phyloP scores from a whole-genome alignment of 768 basidiomycete genomes.

The Sistotremastrum suecicum region DNA sequence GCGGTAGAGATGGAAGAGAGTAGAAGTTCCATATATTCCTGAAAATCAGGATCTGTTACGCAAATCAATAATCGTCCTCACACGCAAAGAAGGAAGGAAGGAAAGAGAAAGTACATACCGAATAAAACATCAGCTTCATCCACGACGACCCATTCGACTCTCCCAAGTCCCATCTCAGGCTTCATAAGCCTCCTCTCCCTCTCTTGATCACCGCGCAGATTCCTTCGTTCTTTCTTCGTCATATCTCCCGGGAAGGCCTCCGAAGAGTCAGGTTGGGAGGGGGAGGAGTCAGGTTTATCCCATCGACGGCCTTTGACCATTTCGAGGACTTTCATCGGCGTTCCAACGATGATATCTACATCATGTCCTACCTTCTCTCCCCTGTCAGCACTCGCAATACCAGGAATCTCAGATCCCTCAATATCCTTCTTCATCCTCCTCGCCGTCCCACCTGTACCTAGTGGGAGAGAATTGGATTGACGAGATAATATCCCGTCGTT shows the following conservation, averaged over 20 bases:
- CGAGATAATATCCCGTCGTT: conserved; percentile 21
- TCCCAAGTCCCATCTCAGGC: conserved; percentile 46
- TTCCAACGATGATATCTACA: conserved; percentile 51
- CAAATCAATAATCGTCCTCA: not conserved
- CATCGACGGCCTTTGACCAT: conserved; percentile 40
- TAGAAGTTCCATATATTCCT: conserved; percentile 53
- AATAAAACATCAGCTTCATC: conserved; percentile 90
- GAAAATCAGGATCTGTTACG: conserved; percentile 63
- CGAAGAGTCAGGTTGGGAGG: too few species aligned
- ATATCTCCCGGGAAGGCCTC: conserved; percentile 9
- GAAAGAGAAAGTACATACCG: conserved; percentile 31
- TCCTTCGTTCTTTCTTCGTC: conserved; percentile 11
- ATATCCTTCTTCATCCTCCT: conserved; percentile 32
- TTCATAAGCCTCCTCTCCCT: conserved; percentile 24
- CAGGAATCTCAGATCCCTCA: conserved; percentile 10
- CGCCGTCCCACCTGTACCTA: too few species aligned
- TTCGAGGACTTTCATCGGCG: conserved; percentile 49
- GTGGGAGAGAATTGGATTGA: too few species aligned
- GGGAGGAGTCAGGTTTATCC: conserved; percentile 22
- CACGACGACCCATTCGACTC: conserved; percentile 78
- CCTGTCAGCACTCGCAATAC: conserved; percentile 9
- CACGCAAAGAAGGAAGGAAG: not conserved
- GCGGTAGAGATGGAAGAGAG: conserved; percentile 58
- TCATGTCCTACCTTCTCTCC: conserved; percentile 13
- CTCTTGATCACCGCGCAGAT: conserved; percentile 14